Conservation (phyloP, 257 asterid genomes). For the Mitragyna speciosa region DNA sequence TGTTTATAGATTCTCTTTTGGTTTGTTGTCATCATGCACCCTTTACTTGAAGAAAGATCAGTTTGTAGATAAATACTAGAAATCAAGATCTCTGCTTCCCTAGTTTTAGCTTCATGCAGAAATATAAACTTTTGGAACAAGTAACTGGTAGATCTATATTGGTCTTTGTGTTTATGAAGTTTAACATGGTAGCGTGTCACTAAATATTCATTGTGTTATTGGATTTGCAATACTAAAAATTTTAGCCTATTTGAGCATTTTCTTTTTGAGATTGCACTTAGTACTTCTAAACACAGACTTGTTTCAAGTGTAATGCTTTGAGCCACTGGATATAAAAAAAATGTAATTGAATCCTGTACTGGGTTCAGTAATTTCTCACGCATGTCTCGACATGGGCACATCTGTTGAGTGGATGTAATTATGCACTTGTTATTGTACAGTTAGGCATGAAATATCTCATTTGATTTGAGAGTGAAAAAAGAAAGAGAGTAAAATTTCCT, state of each 20-base stretch:
- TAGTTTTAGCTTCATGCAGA: background rate
- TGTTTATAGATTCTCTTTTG: background rate
- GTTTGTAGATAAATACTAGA: conserved; percentile 4
- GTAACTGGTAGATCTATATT: background rate
- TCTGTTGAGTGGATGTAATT: background rate
- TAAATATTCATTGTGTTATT: too few relatives aligned
- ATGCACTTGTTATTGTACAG: too few relatives aligned
- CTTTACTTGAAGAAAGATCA: background rate
- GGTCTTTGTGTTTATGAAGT: background rate
- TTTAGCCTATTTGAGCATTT: background rate
- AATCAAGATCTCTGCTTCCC: background rate
- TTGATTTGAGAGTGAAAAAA: background rate
- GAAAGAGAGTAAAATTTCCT: background rate
- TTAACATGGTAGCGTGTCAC: too few relatives aligned
- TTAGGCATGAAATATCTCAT: background rate
- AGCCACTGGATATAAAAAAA: background rate
- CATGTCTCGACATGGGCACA: background rate
- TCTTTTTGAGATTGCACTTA: background rate
- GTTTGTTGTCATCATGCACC: background rate
- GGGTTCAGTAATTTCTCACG: background rate
- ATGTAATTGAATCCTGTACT: background rate
- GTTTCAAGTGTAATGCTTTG: background rate
- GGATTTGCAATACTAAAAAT: background rate
- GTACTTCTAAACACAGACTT: background rate
- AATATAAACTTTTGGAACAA: background rate